Percentiles rank a stretch among this genome's conserved stretches.
phyloP scores from a whole-genome alignment of 768 basidiomycete species.

The Pleurotus tuoliensis region DNA sequence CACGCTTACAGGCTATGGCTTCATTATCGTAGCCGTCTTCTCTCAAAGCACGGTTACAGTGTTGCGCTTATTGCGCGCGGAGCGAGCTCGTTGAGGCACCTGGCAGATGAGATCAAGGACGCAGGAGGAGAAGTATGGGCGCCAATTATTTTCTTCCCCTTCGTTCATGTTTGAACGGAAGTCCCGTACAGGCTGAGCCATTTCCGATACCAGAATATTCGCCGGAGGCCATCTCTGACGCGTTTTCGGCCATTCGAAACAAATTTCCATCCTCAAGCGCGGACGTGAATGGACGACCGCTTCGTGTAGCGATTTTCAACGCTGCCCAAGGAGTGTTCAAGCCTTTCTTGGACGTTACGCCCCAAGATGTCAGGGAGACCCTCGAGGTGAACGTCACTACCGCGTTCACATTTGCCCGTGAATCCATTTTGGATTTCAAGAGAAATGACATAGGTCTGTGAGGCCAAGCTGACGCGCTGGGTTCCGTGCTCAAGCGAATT shows the following conservation, averaged over 20 bases:
- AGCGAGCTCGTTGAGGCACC: constrained; percentile 41
- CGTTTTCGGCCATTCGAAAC: constrained; percentile 42
- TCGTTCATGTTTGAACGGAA: too few relatives aligned
- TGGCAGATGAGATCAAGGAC: constrained; percentile 52
- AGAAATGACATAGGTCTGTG: constrained; percentile 40
- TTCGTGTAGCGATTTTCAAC: constrained; percentile 67
- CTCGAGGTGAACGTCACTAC: constrained; percentile 52
- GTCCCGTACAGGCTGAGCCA: constrained; percentile 42
- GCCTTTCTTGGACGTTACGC: constrained; percentile 60
- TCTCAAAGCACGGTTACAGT: constrained; percentile 60
- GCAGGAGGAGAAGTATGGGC: constrained; percentile 53
- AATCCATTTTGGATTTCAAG: constrained; percentile 57
- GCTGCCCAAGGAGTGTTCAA: constrained; percentile 56
- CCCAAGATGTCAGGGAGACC: constrained; percentile 48
- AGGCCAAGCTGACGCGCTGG: background rate
- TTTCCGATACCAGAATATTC: constrained; percentile 54
- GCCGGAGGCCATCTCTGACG: constrained; percentile 44
- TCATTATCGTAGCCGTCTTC: constrained; percentile 42
- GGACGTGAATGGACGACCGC: constrained; percentile 27
- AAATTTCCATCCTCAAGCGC: constrained; percentile 35
- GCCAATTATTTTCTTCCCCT: too few relatives aligned
- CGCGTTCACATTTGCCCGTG: constrained; percentile 62
- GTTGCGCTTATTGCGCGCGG: constrained; percentile 66
- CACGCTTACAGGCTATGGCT: background rate
- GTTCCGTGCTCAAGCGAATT: constrained; percentile 3